These are phyloP conservation scores for Tarenaya hassleriana DNA, from an alignment of 345 rosid species.

Conservation along the genomic window DNA sequence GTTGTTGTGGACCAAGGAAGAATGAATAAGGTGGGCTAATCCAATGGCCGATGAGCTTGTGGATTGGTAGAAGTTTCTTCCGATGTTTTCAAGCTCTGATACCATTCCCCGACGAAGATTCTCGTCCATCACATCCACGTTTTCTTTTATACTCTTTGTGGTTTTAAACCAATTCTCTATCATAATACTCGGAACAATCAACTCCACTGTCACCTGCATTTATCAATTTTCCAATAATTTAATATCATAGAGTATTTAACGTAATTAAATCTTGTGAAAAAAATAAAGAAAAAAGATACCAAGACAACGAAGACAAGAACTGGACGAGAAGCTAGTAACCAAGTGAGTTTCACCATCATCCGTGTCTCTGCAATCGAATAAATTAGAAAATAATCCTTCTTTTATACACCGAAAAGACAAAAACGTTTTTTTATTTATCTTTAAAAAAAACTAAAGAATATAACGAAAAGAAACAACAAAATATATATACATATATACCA, in stretches of 20 bases:
- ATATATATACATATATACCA: no score
- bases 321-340: constrained; percentile 19
- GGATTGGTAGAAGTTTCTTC: not conserved
- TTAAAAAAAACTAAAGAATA: no score
- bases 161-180: constrained; percentile 18
- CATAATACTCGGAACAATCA: constrained; percentile 15
- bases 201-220: constrained; percentile 12
- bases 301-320: constrained; percentile 3
- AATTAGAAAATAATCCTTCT: no score
- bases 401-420: no score
- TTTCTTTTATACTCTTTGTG: constrained; percentile 4
- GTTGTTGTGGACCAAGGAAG: constrained; percentile 9
- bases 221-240: not conserved
- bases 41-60: constrained; percentile 8
- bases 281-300: not conserved
- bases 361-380: no score
- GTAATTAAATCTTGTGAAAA: no score
- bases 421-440: no score
- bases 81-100: constrained; percentile 21
- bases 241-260: no score
- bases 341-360: constrained; percentile 18
- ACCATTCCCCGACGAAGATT: constrained; percentile 20
- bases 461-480: no score
- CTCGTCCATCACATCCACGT: constrained; percentile 1
- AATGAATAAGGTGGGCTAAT: constrained; percentile 23